A percentile compares a stretch with the other conserved stretches of the same genome.
Conservation (phyloP, 768 basidiomycete species). For the Auricularia auricula-judae region DNA sequence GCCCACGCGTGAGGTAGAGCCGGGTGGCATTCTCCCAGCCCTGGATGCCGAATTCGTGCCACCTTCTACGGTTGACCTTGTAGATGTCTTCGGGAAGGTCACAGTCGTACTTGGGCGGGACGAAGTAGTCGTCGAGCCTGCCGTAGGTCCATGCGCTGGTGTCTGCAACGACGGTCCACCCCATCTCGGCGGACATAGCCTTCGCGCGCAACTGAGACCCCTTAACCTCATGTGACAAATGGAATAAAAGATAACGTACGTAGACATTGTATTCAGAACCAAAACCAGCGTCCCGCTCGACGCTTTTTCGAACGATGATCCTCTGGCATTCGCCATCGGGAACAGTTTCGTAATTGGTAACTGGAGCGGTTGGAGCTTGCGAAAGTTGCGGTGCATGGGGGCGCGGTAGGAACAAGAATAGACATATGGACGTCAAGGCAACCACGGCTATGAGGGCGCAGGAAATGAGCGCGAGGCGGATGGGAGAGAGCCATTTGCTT, state of each 20-base stretch:
- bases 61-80: background rate
- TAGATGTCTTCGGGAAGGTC: background rate
- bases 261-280: background rate
- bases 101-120: background rate
- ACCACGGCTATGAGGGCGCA: too few species aligned
- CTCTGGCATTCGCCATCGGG: background rate
- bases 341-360: too few species aligned
- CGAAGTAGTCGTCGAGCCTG: background rate
- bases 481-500: too few species aligned
- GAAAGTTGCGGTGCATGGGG: too few species aligned
- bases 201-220: background rate
- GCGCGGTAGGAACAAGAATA: too few species aligned
- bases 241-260: background rate
- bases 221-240: background rate
- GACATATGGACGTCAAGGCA: too few species aligned
- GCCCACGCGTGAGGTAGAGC: background rate
- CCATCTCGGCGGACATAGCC: background rate
- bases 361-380: too few species aligned
- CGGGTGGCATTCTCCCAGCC: background rate
- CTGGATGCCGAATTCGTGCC: background rate
- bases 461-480: too few species aligned
- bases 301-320: background rate
- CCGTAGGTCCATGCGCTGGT: background rate
- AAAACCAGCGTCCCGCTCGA: background rate
- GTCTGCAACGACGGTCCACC: background rate